Base-by-base conservation (phyloP, 352 stramenopile species). In the Phytophthora pistaciae region DNA sequence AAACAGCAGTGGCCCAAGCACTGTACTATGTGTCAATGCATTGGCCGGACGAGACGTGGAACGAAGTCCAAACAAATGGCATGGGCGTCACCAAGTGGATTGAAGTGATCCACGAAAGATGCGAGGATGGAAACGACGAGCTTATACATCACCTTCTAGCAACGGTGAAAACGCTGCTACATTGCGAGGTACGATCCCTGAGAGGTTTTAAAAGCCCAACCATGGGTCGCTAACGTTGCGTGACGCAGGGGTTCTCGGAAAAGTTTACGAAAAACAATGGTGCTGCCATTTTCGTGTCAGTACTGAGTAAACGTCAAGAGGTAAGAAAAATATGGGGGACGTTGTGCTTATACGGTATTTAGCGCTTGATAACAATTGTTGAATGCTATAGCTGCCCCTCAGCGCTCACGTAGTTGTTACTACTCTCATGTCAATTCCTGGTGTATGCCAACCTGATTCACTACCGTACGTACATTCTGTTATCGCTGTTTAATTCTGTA, bases 11-110 rank as follows among this genome's bases (percentile, higher is more conserved):
- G 20, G 64, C 69, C 20, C 57, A 68, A 56, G 52, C 58, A 14
- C 40, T 77, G 23, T 77, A 64, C 23, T 68, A 68, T 58, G 58
- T 72, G 8, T 58, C 69, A 14, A 50, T 68, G 7, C 58, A 73
- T 13, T 73, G 46, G 52, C 46, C 69, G n/a, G 46, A 77, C 10
- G 69, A 73, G 25, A 64, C 40, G 16, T 77, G 69, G 69, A 63
- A 44, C 16, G 53, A 64, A 46, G 60, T 77, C 5, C 63, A 64
- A 70, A 16, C 48, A 10, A 61, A 62, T 40, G 31, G 27, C 10
- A 31, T 38, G 10, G 46, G 58, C 8, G 50, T 77, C 13, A 49
- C 8, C 29, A 63, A 53, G 23, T 77, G 58, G 64, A 23, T 77
- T 46, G 36, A 73, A 60, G 46, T 55, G 48, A 55, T 66, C 20